Base-by-base conservation (phyloP, 1,284 basidiomycete species). In the Puccinia novopanici region DNA sequence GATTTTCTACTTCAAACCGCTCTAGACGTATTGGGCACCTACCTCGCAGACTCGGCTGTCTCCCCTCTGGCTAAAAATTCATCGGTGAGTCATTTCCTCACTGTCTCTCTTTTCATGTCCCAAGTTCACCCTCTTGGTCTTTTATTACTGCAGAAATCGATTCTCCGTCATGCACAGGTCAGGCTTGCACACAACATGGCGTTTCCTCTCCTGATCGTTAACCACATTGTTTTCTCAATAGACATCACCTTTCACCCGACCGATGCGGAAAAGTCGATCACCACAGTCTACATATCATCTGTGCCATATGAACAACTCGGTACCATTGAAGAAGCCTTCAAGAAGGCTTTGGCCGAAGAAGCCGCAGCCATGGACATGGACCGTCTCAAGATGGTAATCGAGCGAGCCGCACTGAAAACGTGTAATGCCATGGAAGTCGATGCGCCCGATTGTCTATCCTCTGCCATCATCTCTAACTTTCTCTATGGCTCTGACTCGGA, bases 111-210 rank as follows among this genome's bases (percentile, higher is more conserved):
- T 55, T 52, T 72, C 70, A 71, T 9, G 24, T 45, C 57, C 27
- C 55, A 57, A 59, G 12, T 24, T 63, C 93, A 87, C n/a, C 48
- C 48, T 99, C 80, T 94, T 45, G 45, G n/a, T n/a, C 93, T 85
- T 95, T 95, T 13, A 86, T 93, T 94, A 84, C 98, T 92, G 89
- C 98, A 73, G 97, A 99, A 87, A 92, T 92, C 72, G 91, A 95
- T 83, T 91, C 92, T 75, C 97, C 97, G 0, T 88, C 93, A 72
- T 96, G 93, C 81, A 87, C 87, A 13, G 82, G 92, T 92, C 82
- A 61, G 88, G 85, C 68, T 76, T 40, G 50, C 13, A 22, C n/a
- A n/a, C 27, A 37, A 12, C 55, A 61, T 81, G 70, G n/a, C n/a
- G 34, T 24, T 67, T 72, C 17, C 24, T 65, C 55, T 34, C 65